These are phyloP conservation scores for Acacia crassicarpa DNA, from an alignment of 306 rosid species.

Conservation along the genomic window DNA sequence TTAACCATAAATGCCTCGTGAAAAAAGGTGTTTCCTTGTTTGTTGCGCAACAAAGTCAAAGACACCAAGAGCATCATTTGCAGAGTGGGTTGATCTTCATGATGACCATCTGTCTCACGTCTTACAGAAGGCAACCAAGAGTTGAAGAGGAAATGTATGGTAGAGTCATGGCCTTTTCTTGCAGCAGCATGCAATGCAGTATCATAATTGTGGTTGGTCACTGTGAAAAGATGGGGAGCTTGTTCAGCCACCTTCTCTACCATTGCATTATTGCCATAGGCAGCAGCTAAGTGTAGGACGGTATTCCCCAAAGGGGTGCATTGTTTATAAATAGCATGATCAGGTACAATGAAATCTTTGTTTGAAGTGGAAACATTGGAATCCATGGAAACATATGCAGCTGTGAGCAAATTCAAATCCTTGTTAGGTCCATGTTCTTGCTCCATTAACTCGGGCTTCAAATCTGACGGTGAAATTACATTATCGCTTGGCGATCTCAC, in stretches of 20 bases:
- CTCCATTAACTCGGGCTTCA: not conserved
- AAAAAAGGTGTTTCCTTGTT: not conserved
- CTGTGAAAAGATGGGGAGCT: not conserved
- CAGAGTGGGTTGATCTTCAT: not conserved
- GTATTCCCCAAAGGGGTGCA: not conserved
- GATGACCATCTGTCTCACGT: not conserved
- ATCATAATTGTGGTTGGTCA: not conserved
- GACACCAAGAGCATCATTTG: not conserved
- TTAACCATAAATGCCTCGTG: not conserved
- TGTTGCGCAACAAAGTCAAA: not conserved
- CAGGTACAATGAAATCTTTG: not conserved
- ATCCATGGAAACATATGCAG: not conserved
- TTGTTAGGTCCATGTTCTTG: not conserved
- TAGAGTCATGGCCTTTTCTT: not conserved
- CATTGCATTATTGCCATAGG: not conserved
- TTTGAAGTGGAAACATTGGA: not conserved
- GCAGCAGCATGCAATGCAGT: not conserved
- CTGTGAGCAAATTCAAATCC: not conserved
- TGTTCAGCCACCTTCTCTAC: not conserved
- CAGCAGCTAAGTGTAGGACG: not conserved
- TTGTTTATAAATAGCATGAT: not conserved
- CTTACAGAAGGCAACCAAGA: not conserved
- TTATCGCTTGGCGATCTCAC: not conserved
- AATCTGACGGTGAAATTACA: not conserved
- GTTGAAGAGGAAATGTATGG: not conserved